phyloP scores from a whole-genome alignment of 2,329 filamentous ascomycete genomes.

The Cordyceps cateniannulata region DNA sequence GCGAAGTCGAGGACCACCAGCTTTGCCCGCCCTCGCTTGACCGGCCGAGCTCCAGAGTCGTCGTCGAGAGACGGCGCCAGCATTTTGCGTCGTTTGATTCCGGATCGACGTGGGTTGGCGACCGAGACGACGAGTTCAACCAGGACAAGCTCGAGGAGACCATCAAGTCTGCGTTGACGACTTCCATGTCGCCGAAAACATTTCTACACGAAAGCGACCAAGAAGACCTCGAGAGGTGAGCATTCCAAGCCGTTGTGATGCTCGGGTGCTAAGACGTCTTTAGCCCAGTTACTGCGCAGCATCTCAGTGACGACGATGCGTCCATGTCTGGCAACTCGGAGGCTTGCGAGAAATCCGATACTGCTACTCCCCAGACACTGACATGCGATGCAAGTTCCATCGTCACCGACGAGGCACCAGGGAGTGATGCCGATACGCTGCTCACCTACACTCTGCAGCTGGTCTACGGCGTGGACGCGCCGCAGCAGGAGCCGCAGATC shows the following conservation, averaged over 20 bases:
- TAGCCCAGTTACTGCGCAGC: neutral
- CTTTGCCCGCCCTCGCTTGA: neutral
- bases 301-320: neutral
- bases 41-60: neutral
- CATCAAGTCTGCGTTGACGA: neutral
- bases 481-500: constrained; percentile 18
- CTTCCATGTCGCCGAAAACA: neutral
- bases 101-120: constrained; percentile 33
- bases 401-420: constrained; percentile 24
- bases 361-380: neutral
- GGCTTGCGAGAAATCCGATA: constrained; percentile 13
- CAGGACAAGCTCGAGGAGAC: neutral
- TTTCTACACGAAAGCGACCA: neutral
- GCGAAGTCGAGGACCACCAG: constrained; percentile 16
- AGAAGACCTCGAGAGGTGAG: neutral
- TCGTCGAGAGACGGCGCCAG: constrained; percentile 16
- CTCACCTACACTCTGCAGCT: constrained; percentile 31
- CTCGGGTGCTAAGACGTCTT: neutral
- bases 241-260: neutral
- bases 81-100: constrained; percentile 28
- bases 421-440: constrained; percentile 28
- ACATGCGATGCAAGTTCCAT: constrained; percentile 14
- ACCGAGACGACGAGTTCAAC: constrained; percentile 24
- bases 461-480: constrained; percentile 31
- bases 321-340: neutral